A percentile compares a stretch with the other conserved stretches of the same genome.
Evolutionary conservation across 1,139 yeast species (phyloP).

Genomic region (Suhomyces wounanorum): DNA sequence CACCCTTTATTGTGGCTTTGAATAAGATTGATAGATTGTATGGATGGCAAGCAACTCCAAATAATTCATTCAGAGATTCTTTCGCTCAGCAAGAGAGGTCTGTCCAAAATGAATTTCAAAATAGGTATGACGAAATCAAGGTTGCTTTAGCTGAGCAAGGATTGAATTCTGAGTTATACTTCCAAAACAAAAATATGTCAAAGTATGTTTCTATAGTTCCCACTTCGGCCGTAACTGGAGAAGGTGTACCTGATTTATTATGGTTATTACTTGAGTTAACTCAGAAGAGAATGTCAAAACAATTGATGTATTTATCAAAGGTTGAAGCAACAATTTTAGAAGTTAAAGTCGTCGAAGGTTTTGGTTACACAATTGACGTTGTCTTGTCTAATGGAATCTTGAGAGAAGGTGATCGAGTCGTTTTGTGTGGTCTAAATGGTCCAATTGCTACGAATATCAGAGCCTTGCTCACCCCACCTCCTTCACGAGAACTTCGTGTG

Average conservation of each 20-base stretch:
- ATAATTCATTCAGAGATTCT: slow-evolving; percentile 95
- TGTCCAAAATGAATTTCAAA: slow-evolving; percentile 90
- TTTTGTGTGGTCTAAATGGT: slow-evolving; percentile 96
- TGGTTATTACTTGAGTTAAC: slow-evolving; percentile 95
- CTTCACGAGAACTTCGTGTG: slow-evolving; percentile 91
- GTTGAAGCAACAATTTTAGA: slow-evolving; percentile 96
- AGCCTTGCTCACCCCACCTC: slow-evolving; percentile 96
- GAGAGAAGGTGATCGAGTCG: slow-evolving; percentile 92
- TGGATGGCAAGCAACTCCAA: slow-evolving; percentile 89
- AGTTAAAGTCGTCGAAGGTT: slow-evolving; percentile 98
- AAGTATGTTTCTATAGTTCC: slow-evolving; percentile 96
- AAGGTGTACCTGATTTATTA: slow-evolving; percentile 98
- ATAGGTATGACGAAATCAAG: slow-evolving; percentile 81
- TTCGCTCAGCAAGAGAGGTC: slow-evolving; percentile 76
- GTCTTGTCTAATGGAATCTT: slow-evolving; percentile 92
- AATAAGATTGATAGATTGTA: slow-evolving; percentile 97
- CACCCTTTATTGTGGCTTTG: slow-evolving; percentile 95
- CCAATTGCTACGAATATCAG: slow-evolving; percentile 98
- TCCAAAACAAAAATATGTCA: slow-evolving; percentile 89
- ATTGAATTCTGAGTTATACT: slow-evolving; percentile 93
- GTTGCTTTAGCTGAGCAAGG: slow-evolving; percentile 97
- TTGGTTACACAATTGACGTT: slow-evolving; percentile 98
- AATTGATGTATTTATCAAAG: slow-evolving; percentile 91
- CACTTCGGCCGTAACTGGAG: slow-evolving; percentile 98
- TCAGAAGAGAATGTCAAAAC: slow-evolving; percentile 98